Base-by-base conservation (phyloP, 1,139 yeast species). In the Suhomyces anneliseae region DNA sequence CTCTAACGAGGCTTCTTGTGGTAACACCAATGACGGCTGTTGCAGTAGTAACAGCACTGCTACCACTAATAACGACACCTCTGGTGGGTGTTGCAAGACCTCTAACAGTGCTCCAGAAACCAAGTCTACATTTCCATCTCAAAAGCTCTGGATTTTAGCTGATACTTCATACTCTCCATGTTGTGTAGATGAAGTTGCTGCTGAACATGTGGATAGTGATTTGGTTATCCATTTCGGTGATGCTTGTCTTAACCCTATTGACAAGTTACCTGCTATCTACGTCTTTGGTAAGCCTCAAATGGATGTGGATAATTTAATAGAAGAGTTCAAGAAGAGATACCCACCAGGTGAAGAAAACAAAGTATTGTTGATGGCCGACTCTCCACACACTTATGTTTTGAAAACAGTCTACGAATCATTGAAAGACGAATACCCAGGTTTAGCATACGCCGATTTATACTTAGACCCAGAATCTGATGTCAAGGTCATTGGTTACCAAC, bases 161-260 rank as follows among this genome's bases (percentile, higher is more conserved):
- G 99, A 95, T 60, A 92, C 99, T 0, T 90, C 97, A 0, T 95
- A 93, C 59, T 89, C 97, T 26, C 78, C 97, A 0, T 93, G 99
- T 65, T 93, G 99, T 69, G 87, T 93, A 12, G 99, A 93, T 64
- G 97, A 90, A 60, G 96, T 93, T 24, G 98, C 99, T 0, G 96
- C 97, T 0, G 92, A 87, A 59, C 99, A 93, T 66, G 96, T 93
- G 10, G 64, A 72, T 7, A 93, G 96, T 24, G 96, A 92, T 53
- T 69, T 87, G 9, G 90, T 95, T 31, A 83, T 92, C 1, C 99
- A 93, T 65, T 90, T 90, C 65, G 99, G 99, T 4, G 95, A 90
- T 61, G 95, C 98, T 0, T 93, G 99, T 65, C 69, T 93, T 58
- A 90, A 87, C 55, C 86, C 92, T 0, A 83, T 89, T 7, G 82